phyloP scores from a whole-genome alignment of 495 filamentous ascomycete genomes.

The Geopyxis carbonaria region DNA sequence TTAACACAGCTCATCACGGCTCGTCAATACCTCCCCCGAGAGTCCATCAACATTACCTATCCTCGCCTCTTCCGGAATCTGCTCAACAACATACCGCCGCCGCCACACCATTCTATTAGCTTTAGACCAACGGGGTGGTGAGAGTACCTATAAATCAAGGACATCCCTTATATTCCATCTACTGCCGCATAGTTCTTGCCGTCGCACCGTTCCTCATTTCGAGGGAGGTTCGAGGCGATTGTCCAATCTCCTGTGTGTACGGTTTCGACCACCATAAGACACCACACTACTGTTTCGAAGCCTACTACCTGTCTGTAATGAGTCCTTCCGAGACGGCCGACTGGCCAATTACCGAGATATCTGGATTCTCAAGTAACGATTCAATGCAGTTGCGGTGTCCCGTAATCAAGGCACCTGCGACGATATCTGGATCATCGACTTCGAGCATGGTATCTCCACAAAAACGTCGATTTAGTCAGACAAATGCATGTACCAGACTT shows the following conservation, averaged over 20 bases:
- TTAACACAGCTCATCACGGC: constrained; percentile 15
- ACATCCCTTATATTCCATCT: constrained; percentile 11
- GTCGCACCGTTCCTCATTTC: constrained; percentile 26
- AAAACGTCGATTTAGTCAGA: constrained; percentile 21
- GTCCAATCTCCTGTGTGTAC: constrained; percentile 24
- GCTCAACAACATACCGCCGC: constrained; percentile 25
- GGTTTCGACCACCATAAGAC: constrained; percentile 25
- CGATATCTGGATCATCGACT: constrained; percentile 13
- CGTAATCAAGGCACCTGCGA: constrained; percentile 21
- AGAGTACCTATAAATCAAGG: constrained; percentile 13
- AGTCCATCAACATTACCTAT: constrained; percentile 24
- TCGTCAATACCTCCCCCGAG: constrained; percentile 21
- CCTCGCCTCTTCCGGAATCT: constrained; percentile 21
- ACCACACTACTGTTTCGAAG: constrained; percentile 2
- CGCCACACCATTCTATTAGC: constrained; percentile 12
- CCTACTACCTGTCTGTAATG: constrained; percentile 12
- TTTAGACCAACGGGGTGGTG: constrained; percentile 11
- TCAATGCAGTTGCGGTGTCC: constrained; percentile 20
- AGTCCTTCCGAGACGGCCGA: constrained; percentile 22
- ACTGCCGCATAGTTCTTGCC: constrained; percentile 27
- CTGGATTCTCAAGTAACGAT: constrained; percentile 13
- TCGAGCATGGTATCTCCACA: constrained; percentile 8
- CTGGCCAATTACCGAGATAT: constrained; percentile 19
- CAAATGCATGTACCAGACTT: constrained; percentile 9
- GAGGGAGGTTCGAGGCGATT: constrained; percentile 26